Percentiles rank a stretch among this genome's conserved stretches.
Evolutionary conservation across 345 rosid species (phyloP).

Genomic region (Rhodomyrtus tomentosa): DNA sequence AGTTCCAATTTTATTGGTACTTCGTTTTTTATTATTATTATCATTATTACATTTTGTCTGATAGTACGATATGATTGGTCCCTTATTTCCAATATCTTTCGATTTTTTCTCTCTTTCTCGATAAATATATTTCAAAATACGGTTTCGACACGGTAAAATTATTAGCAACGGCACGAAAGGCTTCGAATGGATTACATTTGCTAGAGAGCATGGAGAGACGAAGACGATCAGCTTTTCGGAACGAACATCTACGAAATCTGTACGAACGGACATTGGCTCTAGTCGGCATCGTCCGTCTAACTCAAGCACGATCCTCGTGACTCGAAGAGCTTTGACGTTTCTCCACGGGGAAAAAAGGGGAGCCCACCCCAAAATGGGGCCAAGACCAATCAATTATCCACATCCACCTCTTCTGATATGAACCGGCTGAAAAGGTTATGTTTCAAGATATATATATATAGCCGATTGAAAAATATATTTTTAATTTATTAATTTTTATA

Average conservation of each 20-base stretch:
- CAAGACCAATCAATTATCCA: not conserved
- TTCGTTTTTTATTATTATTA: not conserved
- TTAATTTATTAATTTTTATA: too few relatives aligned
- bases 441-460: too few relatives aligned
- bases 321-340: not conserved
- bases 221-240: not conserved
- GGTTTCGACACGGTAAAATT: not conserved
- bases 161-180: not conserved
- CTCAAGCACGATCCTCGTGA: not conserved
- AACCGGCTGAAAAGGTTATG: too few relatives aligned
- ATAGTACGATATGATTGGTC: not conserved
- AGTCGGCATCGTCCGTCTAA: too few relatives aligned
- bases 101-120: not conserved
- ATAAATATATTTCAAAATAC: not conserved
- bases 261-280: not conserved
- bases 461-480: too few relatives aligned
- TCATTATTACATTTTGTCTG: not conserved
- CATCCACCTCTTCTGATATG: not conserved
- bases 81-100: not conserved
- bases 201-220: not conserved
- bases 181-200: not conserved
- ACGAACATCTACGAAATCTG: not conserved
- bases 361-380: not conserved
- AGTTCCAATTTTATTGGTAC: not conserved
- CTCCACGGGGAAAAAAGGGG: not conserved